Conservation (phyloP, 495 filamentous ascomycete species). For the Talaromyces wortmannii region DNA sequence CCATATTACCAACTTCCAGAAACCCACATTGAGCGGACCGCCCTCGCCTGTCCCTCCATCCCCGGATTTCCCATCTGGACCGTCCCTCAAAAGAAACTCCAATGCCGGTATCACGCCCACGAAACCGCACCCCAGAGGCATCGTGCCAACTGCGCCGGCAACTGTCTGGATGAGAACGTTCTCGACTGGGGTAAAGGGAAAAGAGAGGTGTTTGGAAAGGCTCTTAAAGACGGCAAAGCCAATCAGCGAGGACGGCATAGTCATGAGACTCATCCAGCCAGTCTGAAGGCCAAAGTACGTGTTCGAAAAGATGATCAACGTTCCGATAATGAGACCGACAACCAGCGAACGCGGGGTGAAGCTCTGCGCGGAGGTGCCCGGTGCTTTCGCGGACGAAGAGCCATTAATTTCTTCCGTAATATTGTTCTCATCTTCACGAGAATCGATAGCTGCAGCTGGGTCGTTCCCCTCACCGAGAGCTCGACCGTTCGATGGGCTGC, state of each 20-base stretch:
- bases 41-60: conserved; percentile 52
- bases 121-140: conserved; percentile 95
- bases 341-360: conserved; percentile 79
- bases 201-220: conserved; percentile 57
- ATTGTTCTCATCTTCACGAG: not conserved
- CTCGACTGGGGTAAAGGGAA: conserved; percentile 88
- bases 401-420: not conserved
- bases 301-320: conserved; percentile 90
- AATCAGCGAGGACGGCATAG: conserved; percentile 90
- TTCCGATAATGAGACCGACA: conserved; percentile 76
- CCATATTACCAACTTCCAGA: conserved; percentile 80
- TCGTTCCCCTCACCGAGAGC: not conserved
- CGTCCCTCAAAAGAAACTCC: conserved; percentile 70
- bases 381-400: not conserved
- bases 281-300: conserved; percentile 98
- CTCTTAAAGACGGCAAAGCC: conserved; percentile 95
- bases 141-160: conserved; percentile 89
- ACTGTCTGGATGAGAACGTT: conserved; percentile 98
- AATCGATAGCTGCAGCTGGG: not conserved
- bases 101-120: conserved; percentile 91
- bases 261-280: conserved; percentile 81
- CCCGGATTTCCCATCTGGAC: conserved; percentile 50
- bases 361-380: conserved; percentile 32
- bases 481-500: not conserved
- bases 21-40: conserved; percentile 64